A percentile compares a stretch with the other conserved stretches of the same genome.
These are phyloP conservation scores for Trichoderma sp. DNA, from an alignment of 2,329 filamentous ascomycete species.

Conservation along the genomic window DNA sequence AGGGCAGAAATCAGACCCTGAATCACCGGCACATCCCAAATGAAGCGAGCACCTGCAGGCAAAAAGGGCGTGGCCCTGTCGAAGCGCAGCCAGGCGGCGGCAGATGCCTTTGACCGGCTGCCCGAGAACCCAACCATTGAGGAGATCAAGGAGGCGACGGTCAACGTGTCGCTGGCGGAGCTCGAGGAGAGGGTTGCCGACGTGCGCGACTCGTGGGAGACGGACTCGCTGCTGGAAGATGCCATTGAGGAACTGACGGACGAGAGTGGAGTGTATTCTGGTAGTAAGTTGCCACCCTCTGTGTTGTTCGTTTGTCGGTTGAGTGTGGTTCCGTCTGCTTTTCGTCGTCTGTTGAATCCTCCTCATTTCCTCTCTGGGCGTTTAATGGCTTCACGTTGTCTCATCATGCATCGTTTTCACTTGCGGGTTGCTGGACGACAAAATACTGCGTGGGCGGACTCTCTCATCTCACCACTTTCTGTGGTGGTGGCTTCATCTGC, in stretches of 20 bases:
- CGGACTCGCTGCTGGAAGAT: slow-evolving; percentile 65
- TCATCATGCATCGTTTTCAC: background rate
- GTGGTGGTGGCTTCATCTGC: slow-evolving; percentile 16
- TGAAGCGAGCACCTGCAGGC: slow-evolving; percentile 32
- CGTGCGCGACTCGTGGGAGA: slow-evolving; percentile 61
- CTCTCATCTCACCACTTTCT: background rate
- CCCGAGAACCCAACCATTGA: slow-evolving; percentile 41
- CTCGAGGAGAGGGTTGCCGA: slow-evolving; percentile 57
- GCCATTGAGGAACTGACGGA: slow-evolving; percentile 60
- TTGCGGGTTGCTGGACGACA: background rate
- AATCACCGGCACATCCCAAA: background rate
- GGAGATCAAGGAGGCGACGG: slow-evolving; percentile 43
- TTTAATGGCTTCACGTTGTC: background rate
- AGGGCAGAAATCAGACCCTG: too few relatives aligned
- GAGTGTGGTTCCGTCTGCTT: background rate
- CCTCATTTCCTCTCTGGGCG: background rate
- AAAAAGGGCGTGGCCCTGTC: slow-evolving; percentile 39
- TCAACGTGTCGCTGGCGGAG: slow-evolving; percentile 46
- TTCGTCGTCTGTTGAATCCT: background rate
- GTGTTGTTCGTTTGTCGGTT: background rate
- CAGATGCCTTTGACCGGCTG: slow-evolving; percentile 43
- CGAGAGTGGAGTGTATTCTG: slow-evolving; percentile 50
- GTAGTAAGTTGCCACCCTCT: slow-evolving; percentile 45
- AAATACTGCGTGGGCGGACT: background rate
- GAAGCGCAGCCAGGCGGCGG: slow-evolving; percentile 40